Evolutionary conservation across 2,329 filamentous ascomycete species (phyloP).

Genomic region (Thielaviopsis populi): DNA sequence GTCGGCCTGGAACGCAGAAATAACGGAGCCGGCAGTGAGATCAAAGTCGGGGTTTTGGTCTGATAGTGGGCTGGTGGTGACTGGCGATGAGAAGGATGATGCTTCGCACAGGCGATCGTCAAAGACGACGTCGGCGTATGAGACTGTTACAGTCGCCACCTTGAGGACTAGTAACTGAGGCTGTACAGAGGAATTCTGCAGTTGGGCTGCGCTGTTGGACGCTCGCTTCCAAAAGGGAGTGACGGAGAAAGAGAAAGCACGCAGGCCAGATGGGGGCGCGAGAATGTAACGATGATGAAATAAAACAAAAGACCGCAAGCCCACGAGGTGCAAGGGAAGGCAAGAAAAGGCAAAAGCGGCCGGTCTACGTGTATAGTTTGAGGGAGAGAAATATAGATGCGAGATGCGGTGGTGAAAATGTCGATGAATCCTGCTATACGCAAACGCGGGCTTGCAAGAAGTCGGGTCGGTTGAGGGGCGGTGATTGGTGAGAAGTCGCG

Average conservation of each 20-base stretch:
- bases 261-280: neutral
- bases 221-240: neutral
- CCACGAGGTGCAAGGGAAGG: neutral
- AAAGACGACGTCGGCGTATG: constrained; percentile 15
- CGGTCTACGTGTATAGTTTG: neutral
- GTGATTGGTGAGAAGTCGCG: neutral
- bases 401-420: neutral
- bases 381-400: neutral
- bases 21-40: constrained; percentile 1
- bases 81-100: constrained; percentile 2
- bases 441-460: neutral
- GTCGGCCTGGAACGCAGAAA: neutral
- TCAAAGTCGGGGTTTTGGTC: constrained; percentile 6
- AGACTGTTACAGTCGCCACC: constrained; percentile 13
- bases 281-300: neutral
- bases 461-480: neutral
- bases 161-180: constrained; percentile 7
- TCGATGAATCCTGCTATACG: neutral
- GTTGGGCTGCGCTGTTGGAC: neutral
- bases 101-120: constrained; percentile 16
- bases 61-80: neutral
- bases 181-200: constrained; percentile 12
- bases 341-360: too few relatives aligned
- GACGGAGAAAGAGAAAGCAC: neutral
- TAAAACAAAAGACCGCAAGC: neutral